Evolutionary conservation across 176 grass and related monocot genomes (phyloP).

Genomic region (Juncus effusus): DNA sequence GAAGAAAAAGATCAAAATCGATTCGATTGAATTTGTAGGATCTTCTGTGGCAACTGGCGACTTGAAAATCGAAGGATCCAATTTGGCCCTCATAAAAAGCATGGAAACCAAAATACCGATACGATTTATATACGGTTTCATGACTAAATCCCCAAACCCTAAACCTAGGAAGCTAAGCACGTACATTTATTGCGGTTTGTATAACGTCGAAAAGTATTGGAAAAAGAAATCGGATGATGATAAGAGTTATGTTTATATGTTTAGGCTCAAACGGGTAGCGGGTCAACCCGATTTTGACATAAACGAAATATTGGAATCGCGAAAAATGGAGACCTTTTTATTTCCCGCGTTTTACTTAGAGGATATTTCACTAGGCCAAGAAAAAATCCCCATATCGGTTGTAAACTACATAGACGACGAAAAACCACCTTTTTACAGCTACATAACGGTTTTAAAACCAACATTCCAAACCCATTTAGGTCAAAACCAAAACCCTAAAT

Average conservation of each 20-base stretch:
- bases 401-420: conserved; percentile 59
- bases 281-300: conserved; percentile 60
- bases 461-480: conserved; percentile 27
- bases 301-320: conserved; percentile 42
- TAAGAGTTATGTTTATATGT: conserved; percentile 45
- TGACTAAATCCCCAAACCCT: not conserved
- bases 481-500: conserved; percentile 28
- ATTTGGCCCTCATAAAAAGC: conserved; percentile 64
- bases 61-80: conserved; percentile 51
- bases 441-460: conserved; percentile 36
- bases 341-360: conserved; percentile 40
- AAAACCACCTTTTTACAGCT: conserved; percentile 41
- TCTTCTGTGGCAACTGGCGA: conserved; percentile 29
- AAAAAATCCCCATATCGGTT: conserved; percentile 66
- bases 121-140: conserved; percentile 65
- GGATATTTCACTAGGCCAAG: conserved; percentile 67
- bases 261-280: conserved; percentile 57
- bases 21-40: conserved; percentile 59
- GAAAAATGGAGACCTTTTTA: conserved; percentile 29
- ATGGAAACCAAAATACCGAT: conserved; percentile 73
- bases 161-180: conserved; percentile 38
- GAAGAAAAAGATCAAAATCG: conserved; percentile 57
- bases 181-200: conserved; percentile 79
- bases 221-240: conserved; percentile 42
- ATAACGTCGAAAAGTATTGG: conserved; percentile 71